phyloP scores from a whole-genome alignment of 306 rosid genomes.

The Ziziphus jujuba region DNA sequence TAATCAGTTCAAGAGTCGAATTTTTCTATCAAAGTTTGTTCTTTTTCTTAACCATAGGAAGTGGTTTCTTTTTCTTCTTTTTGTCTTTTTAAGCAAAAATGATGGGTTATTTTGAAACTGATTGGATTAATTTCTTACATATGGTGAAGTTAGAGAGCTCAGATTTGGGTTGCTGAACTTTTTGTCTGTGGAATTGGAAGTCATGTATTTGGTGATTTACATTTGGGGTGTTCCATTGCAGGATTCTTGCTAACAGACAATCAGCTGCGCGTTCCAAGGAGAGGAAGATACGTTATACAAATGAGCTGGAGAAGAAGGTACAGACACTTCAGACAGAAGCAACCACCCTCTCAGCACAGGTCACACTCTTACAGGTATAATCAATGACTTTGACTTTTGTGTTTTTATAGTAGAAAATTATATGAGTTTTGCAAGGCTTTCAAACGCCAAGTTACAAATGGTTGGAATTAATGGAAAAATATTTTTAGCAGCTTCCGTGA shows the following conservation, averaged over 20 bases:
- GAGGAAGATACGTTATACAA: slow-evolving; percentile 84
- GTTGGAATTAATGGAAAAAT: no score
- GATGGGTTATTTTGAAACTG: no score
- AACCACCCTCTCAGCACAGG: slow-evolving; percentile 90
- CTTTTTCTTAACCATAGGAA: no score
- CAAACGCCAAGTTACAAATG: not conserved
- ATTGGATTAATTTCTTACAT: not conserved
- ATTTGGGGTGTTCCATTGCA: slow-evolving; percentile 25
- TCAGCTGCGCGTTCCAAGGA: slow-evolving; percentile 98
- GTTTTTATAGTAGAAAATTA: slow-evolving; percentile 5
- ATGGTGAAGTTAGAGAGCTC: not conserved
- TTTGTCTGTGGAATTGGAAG: not conserved
- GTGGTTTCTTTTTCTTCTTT: no score
- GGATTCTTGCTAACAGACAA: slow-evolving; percentile 94
- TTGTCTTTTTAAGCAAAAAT: no score
- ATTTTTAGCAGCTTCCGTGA: no score
- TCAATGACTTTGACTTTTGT: slow-evolving; percentile 18
- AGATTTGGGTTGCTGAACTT: not conserved
- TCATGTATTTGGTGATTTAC: not conserved
- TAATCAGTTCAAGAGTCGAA: no score
- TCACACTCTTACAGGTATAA: slow-evolving; percentile 81
- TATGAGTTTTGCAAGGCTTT: slow-evolving; percentile 15
- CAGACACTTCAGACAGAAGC: slow-evolving; percentile 97
- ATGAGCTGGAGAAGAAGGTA: slow-evolving; percentile 92
- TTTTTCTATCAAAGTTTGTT: no score